Base-by-base conservation (phyloP, 2,329 filamentous ascomycete genomes). In the Penicillium aurantiogriseum region DNA sequence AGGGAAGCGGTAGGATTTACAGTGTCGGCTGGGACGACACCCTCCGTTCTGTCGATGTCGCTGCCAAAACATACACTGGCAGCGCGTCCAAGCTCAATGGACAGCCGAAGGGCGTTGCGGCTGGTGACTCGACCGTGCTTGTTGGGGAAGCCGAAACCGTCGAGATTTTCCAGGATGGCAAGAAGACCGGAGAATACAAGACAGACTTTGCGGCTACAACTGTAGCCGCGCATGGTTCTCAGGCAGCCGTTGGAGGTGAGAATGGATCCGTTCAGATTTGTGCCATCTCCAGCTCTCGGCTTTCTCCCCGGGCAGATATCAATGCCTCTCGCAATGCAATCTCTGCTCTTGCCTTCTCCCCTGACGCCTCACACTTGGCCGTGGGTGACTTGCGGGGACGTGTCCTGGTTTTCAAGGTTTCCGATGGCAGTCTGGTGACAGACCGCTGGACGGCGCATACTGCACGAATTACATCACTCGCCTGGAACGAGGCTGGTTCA, bases 1-100 rank as follows among this genome's bases (percentile, higher is more conserved):
- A 77, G 51, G 83, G 73, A 8, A 66, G 69, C 45, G 76, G 86
- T 35, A 83, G 86, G 63, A 85, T 91, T n/a, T 92, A 90, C 77
- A 93, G 88, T 68, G 89, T 93, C 52, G 92, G 88, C 62, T 99
- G 93, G 94, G 94, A 99, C 71, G 94, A 99, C 73, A 91, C 88
- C 1, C 80, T 97, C 36, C 88, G 92, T 61, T 88, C 85, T 43
- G 82, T 95, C 36, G 92, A 96, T 63, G 82, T 88, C 57, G 82
- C 86, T 0, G 85, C 88, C 51, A 88, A 86, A 68, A 90, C 87
- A 0, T 97, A 95, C 73, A 82, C 87, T 6, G 91, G 89, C 54
- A 81, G 82, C 49, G 80, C 85, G 1, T 77, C 82, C 33, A 88
- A 89, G 69, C 83, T 96, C 21, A 81, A 85, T 3, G 88, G 87